These are phyloP conservation scores for Metarhizium humberi DNA, from an alignment of 2,329 filamentous ascomycete species.

Conservation along the genomic window DNA sequence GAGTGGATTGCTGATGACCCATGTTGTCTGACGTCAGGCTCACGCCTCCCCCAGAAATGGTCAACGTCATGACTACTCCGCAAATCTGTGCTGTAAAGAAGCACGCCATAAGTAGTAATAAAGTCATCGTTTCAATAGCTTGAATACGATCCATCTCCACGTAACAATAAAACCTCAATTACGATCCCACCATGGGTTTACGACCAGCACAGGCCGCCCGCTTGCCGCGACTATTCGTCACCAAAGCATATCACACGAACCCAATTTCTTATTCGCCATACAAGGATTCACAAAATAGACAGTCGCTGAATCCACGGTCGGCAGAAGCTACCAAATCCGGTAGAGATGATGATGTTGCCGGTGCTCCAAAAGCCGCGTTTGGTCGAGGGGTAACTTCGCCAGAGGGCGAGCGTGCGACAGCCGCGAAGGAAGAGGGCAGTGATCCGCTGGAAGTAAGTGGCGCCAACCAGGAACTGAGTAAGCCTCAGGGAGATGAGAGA, in stretches of 20 bases:
- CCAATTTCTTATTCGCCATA: slow-evolving; percentile 24
- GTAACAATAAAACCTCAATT: not conserved
- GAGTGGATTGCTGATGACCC: too few species aligned
- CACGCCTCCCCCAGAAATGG: not conserved
- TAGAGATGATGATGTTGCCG: slow-evolving; percentile 50
- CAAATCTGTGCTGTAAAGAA: not conserved
- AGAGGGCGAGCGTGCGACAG: slow-evolving; percentile 42
- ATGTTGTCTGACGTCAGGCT: not conserved
- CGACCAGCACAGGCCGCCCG: not conserved
- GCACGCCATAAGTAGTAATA: not conserved
- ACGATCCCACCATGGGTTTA: not conserved
- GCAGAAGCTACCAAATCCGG: slow-evolving; percentile 62
- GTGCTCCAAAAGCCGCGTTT: slow-evolving; percentile 55
- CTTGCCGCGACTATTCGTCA: not conserved
- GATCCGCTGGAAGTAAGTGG: slow-evolving; percentile 5
- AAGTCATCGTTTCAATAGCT: not conserved
- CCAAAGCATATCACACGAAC: slow-evolving; percentile 24
- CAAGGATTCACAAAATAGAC: slow-evolving; percentile 47
- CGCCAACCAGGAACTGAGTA: slow-evolving; percentile 7
- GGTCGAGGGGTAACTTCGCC: slow-evolving; percentile 59
- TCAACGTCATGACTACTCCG: not conserved
- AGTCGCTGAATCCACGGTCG: slow-evolving; percentile 53
- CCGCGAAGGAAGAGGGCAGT: slow-evolving; percentile 12
- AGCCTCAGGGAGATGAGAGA: slow-evolving; percentile 13
- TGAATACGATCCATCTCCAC: not conserved